phyloP scores from a whole-genome alignment of 108 stramenopile genomes.

The Conticribra weissflogii region DNA sequence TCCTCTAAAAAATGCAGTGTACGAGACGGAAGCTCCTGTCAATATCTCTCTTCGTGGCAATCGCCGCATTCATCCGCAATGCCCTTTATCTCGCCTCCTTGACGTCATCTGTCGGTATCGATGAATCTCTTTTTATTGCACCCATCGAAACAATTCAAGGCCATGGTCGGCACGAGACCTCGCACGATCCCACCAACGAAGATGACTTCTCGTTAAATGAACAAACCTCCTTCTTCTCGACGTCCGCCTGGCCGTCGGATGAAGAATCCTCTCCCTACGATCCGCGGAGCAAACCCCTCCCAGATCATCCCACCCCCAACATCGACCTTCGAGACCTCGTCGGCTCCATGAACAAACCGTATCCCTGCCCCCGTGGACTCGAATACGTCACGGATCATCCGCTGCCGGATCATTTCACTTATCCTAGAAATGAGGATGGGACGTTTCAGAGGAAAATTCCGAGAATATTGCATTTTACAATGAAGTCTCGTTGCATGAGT shows the following conservation, averaged over 20 bases:
- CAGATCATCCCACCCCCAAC: slow-evolving; percentile 2
- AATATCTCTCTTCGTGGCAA: too few relatives aligned
- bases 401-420: slow-evolving; percentile 6
- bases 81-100: too few relatives aligned
- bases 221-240: too few relatives aligned
- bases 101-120: too few relatives aligned
- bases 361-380: slow-evolving; percentile 14
- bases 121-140: too few relatives aligned
- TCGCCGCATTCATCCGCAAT: too few relatives aligned
- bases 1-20: too few relatives aligned
- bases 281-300: slow-evolving; percentile 12
- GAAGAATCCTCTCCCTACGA: slow-evolving; percentile 2
- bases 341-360: not conserved
- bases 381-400: slow-evolving; percentile 25
- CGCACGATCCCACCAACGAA: too few relatives aligned
- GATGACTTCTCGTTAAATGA: too few relatives aligned
- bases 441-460: slow-evolving; percentile 50
- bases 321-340: slow-evolving; percentile 21
- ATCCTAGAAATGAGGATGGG: not conserved
- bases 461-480: slow-evolving; percentile 60
- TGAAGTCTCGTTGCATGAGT: slow-evolving; percentile 59
- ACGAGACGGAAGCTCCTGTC: too few relatives aligned
- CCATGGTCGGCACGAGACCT: too few relatives aligned
- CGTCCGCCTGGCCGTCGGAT: not conserved
- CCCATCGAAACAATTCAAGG: too few relatives aligned